A percentile compares a stretch with the other conserved stretches of the same genome.
Evolutionary conservation across 306 rosid genomes (phyloP).

Genomic region (Gastrolobium bilobum): DNA sequence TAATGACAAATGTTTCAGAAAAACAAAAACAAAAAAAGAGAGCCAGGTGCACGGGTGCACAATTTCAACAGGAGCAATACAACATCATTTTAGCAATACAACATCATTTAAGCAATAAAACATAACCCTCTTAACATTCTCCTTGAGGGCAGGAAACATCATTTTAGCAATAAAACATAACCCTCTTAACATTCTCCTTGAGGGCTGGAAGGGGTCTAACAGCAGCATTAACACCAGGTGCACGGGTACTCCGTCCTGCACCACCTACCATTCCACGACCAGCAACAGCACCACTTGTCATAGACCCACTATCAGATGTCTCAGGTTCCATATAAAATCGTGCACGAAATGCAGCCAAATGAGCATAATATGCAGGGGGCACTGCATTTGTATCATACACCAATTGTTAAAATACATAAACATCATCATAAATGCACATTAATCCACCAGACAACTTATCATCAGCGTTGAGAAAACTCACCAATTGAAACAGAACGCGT

Average conservation of each 20-base stretch:
- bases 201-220: slow-evolving; percentile 93
- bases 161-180: slow-evolving; percentile 87
- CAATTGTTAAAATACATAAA: background rate
- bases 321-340: slow-evolving; percentile 97
- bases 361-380: slow-evolving; percentile 97
- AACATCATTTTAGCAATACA: no score
- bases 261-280: slow-evolving; percentile 70
- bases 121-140: no score
- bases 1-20: background rate
- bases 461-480: slow-evolving; percentile 42
- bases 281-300: slow-evolving; percentile 76
- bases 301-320: slow-evolving; percentile 87
- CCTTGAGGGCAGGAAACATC: slow-evolving; percentile 79
- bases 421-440: background rate
- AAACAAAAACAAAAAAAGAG: background rate
- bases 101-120: no score
- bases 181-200: slow-evolving; percentile 88
- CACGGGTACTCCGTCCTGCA: slow-evolving; percentile 67
- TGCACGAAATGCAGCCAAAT: slow-evolving; percentile 93
- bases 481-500: slow-evolving; percentile 96
- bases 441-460: background rate
- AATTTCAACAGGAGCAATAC: no score
- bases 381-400: slow-evolving; percentile 58
- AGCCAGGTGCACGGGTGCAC: no score
- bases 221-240: slow-evolving; percentile 71